A percentile compares a stretch with the other conserved stretches of the same genome.
Evolutionary conservation across 176 grass and related monocot species (phyloP).

Genomic region (Aegilops bicornis): DNA sequence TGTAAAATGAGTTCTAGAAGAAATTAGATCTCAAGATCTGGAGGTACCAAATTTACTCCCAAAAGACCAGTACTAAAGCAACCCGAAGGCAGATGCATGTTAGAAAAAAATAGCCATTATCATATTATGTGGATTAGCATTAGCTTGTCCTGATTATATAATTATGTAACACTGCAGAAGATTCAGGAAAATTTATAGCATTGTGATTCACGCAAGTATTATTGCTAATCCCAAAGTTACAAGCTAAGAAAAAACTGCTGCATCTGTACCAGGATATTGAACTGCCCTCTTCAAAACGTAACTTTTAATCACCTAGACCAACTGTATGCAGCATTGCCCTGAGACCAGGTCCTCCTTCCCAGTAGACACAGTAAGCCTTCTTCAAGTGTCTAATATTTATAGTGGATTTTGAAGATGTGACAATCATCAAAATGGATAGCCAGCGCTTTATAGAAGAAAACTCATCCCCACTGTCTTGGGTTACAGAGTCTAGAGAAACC

Average conservation of each 20-base stretch:
- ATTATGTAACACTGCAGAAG: neutral
- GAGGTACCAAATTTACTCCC: neutral
- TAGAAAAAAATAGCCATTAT: neutral
- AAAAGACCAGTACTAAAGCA: constrained; percentile 11
- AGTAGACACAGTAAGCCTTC: constrained; percentile 79
- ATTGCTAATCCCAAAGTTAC: neutral
- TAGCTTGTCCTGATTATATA: neutral
- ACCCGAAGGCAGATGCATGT: neutral
- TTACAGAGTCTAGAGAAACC: constrained; percentile 9
- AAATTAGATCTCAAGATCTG: neutral
- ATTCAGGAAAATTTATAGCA: neutral
- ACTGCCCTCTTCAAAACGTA: neutral
- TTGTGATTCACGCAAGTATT: neutral
- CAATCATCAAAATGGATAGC: constrained; percentile 91
- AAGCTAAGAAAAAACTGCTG: constrained; percentile 7
- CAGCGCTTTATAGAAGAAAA: constrained; percentile 20
- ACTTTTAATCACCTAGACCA: constrained; percentile 71
- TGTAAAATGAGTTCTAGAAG: constrained; percentile 21
- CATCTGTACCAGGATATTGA: neutral
- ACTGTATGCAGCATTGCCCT: constrained; percentile 85
- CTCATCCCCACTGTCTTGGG: neutral
- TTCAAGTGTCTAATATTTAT: constrained; percentile 73
- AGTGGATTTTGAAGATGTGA: constrained; percentile 76
- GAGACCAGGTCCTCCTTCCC: constrained; percentile 85
- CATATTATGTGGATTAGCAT: neutral